These are phyloP conservation scores for Fulvia fulva DNA, from an alignment of 2,329 filamentous ascomycete genomes.

Conservation along the genomic window DNA sequence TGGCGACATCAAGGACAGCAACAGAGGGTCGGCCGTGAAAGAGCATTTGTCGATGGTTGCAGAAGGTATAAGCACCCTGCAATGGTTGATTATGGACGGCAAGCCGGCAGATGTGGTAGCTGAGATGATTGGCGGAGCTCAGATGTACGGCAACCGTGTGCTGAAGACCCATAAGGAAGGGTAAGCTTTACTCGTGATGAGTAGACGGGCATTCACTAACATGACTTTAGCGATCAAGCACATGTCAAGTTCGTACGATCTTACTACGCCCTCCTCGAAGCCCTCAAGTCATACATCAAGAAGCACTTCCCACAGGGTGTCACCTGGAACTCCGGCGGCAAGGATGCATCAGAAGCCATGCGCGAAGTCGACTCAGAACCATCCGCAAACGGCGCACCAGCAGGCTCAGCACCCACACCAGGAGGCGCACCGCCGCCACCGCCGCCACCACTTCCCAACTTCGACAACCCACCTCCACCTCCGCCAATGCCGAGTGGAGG, in stretches of 20 bases:
- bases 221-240: constrained; percentile 60
- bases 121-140: constrained; percentile 75
- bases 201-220: neutral
- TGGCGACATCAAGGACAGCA: constrained; percentile 74
- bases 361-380: constrained; percentile 48
- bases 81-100: constrained; percentile 81
- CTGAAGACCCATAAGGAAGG: constrained; percentile 85
- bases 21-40: constrained; percentile 69
- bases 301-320: constrained; percentile 75
- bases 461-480: constrained; percentile 53
- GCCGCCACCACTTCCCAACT: constrained; percentile 54
- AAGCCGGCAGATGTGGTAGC: constrained; percentile 83
- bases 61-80: constrained; percentile 83
- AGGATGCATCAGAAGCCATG: constrained; percentile 68
- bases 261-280: constrained; percentile 88
- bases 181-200: constrained; percentile 41
- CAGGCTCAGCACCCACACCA: constrained; percentile 51
- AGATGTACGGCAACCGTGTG: constrained; percentile 93
- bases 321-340: constrained; percentile 77
- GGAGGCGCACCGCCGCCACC: constrained; percentile 63
- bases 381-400: constrained; percentile 37
- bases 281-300: constrained; percentile 79
- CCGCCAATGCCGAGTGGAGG: constrained; percentile 56
- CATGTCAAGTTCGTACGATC: constrained; percentile 86
- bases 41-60: constrained; percentile 82